These are phyloP conservation scores for Monosporozyma aerobia DNA, from an alignment of 805 yeast genomes.

Conservation along the genomic window DNA sequence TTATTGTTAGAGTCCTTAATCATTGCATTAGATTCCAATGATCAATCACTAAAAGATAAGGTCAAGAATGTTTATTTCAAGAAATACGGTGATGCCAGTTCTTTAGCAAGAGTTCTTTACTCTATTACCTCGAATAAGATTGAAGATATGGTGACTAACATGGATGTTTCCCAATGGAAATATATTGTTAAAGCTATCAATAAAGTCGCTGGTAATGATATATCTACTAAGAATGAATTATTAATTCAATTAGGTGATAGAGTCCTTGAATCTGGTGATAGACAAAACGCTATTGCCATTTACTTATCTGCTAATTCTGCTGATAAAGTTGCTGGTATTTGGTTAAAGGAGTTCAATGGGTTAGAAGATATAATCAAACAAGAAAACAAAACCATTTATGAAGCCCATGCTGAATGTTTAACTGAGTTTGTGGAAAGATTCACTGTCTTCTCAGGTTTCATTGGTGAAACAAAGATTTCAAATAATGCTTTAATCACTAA, in stretches of 20 bases:
- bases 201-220: constrained; percentile 40
- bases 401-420: constrained; percentile 76
- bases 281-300: constrained; percentile 69
- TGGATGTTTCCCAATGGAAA: constrained; percentile 75
- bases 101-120: constrained; percentile 67
- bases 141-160: constrained; percentile 67
- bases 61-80: constrained; percentile 66
- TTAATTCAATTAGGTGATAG: constrained; percentile 72
- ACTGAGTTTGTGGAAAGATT: constrained; percentile 78
- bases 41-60: constrained; percentile 46
- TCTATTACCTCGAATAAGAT: constrained; percentile 47
- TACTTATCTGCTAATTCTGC: constrained; percentile 75
- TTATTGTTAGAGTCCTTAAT: constrained; percentile 71
- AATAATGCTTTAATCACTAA: constrained; percentile 35
- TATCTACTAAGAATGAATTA: constrained; percentile 42
- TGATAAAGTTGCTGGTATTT: constrained; percentile 67
- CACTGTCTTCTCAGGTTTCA: constrained; percentile 41
- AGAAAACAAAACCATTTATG: constrained; percentile 53
- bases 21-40: constrained; percentile 61
- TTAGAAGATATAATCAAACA: constrained; percentile 34
- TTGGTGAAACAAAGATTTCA: constrained; percentile 17
- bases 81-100: constrained; percentile 38
- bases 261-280: constrained; percentile 41
- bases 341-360: constrained; percentile 67
- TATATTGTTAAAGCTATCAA: constrained; percentile 63